These are phyloP conservation scores for Sporormia fimetaria DNA, from an alignment of 495 filamentous ascomycete species.

Conservation along the genomic window DNA sequence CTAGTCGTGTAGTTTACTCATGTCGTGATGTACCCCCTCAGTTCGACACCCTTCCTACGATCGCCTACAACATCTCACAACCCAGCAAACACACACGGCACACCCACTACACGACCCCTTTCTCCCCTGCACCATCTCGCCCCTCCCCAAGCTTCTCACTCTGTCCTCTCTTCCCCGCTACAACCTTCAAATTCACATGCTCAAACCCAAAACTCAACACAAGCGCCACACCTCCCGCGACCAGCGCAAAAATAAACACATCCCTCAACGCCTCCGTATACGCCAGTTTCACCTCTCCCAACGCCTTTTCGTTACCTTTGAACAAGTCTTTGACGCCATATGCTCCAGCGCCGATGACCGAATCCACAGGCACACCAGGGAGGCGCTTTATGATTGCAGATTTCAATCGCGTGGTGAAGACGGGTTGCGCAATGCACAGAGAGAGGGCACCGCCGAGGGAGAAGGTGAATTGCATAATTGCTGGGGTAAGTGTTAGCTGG, in stretches of 20 bases:
- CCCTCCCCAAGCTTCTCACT: too few relatives aligned
- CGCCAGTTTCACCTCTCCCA: not conserved
- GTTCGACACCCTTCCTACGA: too few relatives aligned
- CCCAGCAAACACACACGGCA: too few relatives aligned
- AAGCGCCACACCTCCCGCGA: not conserved
- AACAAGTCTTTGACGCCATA: not conserved
- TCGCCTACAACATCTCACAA: too few relatives aligned
- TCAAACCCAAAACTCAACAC: conserved; percentile 8
- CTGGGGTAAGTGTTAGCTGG: not conserved
- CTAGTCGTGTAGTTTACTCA: too few relatives aligned
- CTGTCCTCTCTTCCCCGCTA: not conserved
- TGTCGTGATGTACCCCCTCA: too few relatives aligned
- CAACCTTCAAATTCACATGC: conserved; percentile 8
- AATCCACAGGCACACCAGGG: not conserved
- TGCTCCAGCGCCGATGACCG: conserved; percentile 6
- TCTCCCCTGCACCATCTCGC: too few relatives aligned
- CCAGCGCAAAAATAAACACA: conserved; percentile 1
- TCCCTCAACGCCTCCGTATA: conserved; percentile 2
- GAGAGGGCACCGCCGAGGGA: conserved; percentile 8
- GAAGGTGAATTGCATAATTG: conserved; percentile 8
- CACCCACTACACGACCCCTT: too few relatives aligned
- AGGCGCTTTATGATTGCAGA: not conserved
- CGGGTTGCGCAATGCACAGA: conserved; percentile 3
- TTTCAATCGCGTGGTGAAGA: conserved; percentile 2
- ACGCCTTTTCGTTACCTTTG: not conserved